Evolutionary conservation across 2,329 filamentous ascomycete genomes (phyloP).

Genomic region (Sporothrix schenckii): DNA sequence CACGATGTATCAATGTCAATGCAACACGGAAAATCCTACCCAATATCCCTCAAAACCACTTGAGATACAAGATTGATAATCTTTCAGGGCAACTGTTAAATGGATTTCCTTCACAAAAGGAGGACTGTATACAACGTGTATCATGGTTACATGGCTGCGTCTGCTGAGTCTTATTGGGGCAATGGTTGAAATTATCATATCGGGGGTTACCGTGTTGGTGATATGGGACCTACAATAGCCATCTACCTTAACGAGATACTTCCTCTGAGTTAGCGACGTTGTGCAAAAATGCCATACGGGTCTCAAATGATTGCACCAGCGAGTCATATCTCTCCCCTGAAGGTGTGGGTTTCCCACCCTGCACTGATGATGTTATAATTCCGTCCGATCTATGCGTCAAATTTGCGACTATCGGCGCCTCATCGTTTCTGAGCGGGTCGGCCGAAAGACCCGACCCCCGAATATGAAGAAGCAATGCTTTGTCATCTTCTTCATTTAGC

Average conservation of each 20-base stretch:
- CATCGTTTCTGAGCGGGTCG: background rate
- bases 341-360: background rate
- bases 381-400: background rate
- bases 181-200: too few species aligned
- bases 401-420: background rate
- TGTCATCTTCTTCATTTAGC: slow-evolving; percentile 37
- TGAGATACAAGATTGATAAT: too few species aligned
- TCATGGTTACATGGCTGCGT: too few species aligned
- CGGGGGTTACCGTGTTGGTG: too few species aligned
- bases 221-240: too few species aligned
- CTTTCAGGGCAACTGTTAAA: too few species aligned
- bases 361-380: background rate
- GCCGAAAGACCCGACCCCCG: slow-evolving; percentile 50
- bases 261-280: slow-evolving; percentile 51
- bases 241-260: too few species aligned
- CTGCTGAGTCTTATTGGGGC: too few species aligned
- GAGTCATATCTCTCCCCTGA: slow-evolving; percentile 50
- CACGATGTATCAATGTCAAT: background rate
- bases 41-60: too few species aligned
- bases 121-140: too few species aligned
- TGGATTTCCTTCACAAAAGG: too few species aligned
- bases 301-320: slow-evolving; percentile 61
- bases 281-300: slow-evolving; percentile 58
- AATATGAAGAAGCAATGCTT: slow-evolving; percentile 63
- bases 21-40: too few species aligned